Evolutionary conservation across 73 alveolate genomes (phyloP).

Genomic region (Durusdinium trenchii): DNA sequence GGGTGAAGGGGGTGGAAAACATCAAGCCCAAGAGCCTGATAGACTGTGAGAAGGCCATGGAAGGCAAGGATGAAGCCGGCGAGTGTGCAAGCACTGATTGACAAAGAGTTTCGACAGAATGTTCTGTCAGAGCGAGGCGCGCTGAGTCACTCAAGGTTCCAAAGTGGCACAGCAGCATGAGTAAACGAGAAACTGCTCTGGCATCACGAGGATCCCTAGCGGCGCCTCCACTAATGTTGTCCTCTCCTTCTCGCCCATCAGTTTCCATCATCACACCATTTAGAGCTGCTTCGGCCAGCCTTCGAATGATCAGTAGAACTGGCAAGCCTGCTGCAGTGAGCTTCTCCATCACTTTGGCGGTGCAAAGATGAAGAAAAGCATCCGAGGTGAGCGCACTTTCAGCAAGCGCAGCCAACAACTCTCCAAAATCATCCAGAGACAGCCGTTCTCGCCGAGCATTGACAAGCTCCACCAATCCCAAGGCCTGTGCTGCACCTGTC

Average conservation of each 20-base stretch:
- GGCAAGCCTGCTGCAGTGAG: conserved; percentile 78
- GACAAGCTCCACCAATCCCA: conserved; percentile 72
- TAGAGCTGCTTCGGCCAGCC: conserved; percentile 77
- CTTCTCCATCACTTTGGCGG: conserved; percentile 86
- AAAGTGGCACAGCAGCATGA: conserved; percentile 61
- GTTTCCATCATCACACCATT: conserved; percentile 79
- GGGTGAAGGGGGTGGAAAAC: conserved; percentile 58
- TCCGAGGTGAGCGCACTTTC: conserved; percentile 85
- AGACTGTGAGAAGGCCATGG: conserved; percentile 87
- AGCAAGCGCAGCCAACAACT: conserved; percentile 71
- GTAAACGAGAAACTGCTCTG: conserved; percentile 74
- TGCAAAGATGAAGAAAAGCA: conserved; percentile 77
- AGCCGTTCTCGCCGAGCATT: conserved; percentile 82
- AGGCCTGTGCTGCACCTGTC: conserved; percentile 69
- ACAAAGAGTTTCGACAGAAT: conserved; percentile 61
- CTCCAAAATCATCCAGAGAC: conserved; percentile 83
- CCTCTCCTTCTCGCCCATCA: conserved; percentile 70
- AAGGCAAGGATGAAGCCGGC: conserved; percentile 75
- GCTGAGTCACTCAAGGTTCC: conserved; percentile 75
- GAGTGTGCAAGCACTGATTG: conserved; percentile 79
- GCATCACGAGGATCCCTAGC: conserved; percentile 73
- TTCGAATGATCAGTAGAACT: conserved; percentile 25
- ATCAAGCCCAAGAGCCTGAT: conserved; percentile 70
- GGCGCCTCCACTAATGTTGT: conserved; percentile 83
- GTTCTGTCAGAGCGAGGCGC: conserved; percentile 74